Evolutionary conservation across 306 rosid species (phyloP).

Genomic region (Amphicarpaea edgeworthii): DNA sequence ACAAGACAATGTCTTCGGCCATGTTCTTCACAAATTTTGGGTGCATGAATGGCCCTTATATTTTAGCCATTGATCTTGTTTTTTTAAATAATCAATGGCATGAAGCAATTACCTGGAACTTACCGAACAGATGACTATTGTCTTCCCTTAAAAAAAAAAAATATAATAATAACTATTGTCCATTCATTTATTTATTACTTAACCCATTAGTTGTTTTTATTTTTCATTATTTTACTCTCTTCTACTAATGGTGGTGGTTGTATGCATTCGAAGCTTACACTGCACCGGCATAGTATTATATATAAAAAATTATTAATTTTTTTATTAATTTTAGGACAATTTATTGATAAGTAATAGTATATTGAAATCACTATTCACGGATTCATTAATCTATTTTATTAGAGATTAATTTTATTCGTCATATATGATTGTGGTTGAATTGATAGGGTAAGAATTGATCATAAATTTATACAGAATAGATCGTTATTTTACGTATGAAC

Average conservation of each 20-base stretch:
- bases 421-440: no score
- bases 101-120: conserved; percentile 10
- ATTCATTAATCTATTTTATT: no score
- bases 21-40: conserved; percentile 16
- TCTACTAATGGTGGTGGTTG: neutral
- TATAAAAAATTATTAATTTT: neutral
- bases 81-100: neutral
- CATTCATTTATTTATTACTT: neutral
- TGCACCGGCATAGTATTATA: neutral
- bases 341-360: neutral
- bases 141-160: no score
- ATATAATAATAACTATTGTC: no score
- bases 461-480: no score
- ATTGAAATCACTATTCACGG: no score
- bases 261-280: neutral
- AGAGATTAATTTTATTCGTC: no score
- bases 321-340: neutral
- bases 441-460: no score
- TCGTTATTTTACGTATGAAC: no score
- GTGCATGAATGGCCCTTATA: conserved; percentile 17
- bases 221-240: neutral
- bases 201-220: neutral
- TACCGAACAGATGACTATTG: neutral
- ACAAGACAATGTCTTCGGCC: conserved; percentile 27
- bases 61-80: conserved; percentile 2